Conservation (phyloP, 768 basidiomycete genomes). For the Chalciporus sphaerocephalus region DNA sequence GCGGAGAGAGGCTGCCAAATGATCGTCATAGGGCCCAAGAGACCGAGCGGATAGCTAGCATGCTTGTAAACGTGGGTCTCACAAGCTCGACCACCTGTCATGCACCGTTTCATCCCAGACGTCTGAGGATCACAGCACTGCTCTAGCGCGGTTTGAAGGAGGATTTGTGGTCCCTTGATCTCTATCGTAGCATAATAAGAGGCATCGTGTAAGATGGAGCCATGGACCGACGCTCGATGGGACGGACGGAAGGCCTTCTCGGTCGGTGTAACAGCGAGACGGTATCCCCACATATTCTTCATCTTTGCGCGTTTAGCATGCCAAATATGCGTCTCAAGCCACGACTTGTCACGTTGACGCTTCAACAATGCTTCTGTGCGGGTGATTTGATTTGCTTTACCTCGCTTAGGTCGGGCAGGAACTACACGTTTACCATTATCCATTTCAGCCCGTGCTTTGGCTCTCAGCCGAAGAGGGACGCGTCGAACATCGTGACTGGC, state of each 20-base stretch:
- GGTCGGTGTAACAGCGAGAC: slow-evolving; percentile 80
- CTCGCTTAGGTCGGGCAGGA: slow-evolving; percentile 53
- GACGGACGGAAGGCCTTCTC: slow-evolving; percentile 92
- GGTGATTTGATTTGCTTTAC: slow-evolving; percentile 53
- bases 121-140: slow-evolving; percentile 63
- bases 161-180: slow-evolving; percentile 56
- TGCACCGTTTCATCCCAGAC: slow-evolving; percentile 62
- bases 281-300: slow-evolving; percentile 88
- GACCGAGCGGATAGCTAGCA: slow-evolving; percentile 58
- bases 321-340: slow-evolving; percentile 97
- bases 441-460: slow-evolving; percentile 79
- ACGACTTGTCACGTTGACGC: slow-evolving; percentile 82
- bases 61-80: slow-evolving; percentile 66
- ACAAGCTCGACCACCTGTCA: slow-evolving; percentile 59
- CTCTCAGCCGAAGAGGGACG: slow-evolving; percentile 79
- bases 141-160: slow-evolving; percentile 50
- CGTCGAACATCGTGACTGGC: slow-evolving; percentile 93
- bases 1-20: slow-evolving; percentile 58
- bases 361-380: slow-evolving; percentile 59
- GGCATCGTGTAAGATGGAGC: slow-evolving; percentile 84
- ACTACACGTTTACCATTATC: slow-evolving; percentile 43
- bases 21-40: slow-evolving; percentile 68
- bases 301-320: slow-evolving; percentile 97
- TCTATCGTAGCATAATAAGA: slow-evolving; percentile 80
- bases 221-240: slow-evolving; percentile 81